Evolutionary conservation across 1,139 yeast genomes (phyloP).

Genomic region (Yamadazyma pseudoaaseri): DNA sequence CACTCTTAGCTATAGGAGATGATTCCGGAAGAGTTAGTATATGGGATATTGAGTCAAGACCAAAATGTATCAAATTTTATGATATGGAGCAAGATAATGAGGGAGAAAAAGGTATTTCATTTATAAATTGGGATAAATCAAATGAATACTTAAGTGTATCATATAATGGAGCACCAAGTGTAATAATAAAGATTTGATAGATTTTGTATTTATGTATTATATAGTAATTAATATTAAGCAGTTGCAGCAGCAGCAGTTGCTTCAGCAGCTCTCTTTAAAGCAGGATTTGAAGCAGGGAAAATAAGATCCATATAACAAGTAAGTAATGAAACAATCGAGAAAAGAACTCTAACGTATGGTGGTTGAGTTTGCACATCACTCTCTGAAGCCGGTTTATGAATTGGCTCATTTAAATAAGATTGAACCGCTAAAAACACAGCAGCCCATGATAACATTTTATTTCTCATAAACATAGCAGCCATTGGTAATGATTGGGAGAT

Average conservation of each 20-base stretch:
- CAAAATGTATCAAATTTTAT: slow-evolving; percentile 6
- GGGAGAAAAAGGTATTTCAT: slow-evolving; percentile 38
- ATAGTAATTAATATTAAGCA: slow-evolving; percentile 1
- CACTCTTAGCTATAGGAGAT: slow-evolving; percentile 60
- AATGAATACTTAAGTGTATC: slow-evolving; percentile 36
- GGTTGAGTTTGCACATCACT: slow-evolving; percentile 28
- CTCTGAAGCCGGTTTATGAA: slow-evolving; percentile 26
- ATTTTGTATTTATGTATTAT: slow-evolving; percentile 1
- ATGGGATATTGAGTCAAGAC: slow-evolving; percentile 39
- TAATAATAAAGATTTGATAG: slow-evolving; percentile 3
- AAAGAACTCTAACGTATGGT: slow-evolving; percentile 44
- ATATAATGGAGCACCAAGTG: slow-evolving; percentile 37
- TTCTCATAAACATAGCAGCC: slow-evolving; percentile 63
- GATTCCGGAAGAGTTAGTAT: slow-evolving; percentile 55
- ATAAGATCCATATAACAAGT: slow-evolving; percentile 55
- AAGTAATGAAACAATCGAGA: slow-evolving; percentile 45
- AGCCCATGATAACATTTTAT: slow-evolving; percentile 58
- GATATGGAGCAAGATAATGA: slow-evolving; percentile 5
- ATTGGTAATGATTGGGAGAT: slow-evolving; percentile 63
- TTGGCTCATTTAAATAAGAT: slow-evolving; percentile 49
- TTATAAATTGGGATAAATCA: slow-evolving; percentile 41
- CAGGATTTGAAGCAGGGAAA: slow-evolving; percentile 37
- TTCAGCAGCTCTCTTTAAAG: slow-evolving; percentile 21
- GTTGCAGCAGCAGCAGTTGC: slow-evolving; percentile 14
- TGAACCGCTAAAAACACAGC: slow-evolving; percentile 53